Evolutionary conservation across 2,329 filamentous ascomycete species (phyloP).

Genomic region (Colletotrichum sp.): DNA sequence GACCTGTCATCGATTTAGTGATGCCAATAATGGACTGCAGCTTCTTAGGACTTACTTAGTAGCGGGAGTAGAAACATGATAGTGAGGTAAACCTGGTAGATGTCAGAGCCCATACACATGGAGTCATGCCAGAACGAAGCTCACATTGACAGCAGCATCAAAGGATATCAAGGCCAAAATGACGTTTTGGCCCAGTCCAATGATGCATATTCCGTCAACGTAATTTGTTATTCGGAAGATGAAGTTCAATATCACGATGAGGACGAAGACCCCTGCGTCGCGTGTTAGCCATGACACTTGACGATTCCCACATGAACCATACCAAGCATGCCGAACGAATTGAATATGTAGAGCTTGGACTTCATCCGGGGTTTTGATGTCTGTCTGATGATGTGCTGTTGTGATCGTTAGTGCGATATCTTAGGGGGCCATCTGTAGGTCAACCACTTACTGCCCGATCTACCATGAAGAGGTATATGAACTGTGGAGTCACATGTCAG

Average conservation of each 20-base stretch:
- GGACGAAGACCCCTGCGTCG: background rate
- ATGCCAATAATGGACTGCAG: fast-evolving
- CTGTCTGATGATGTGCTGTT: constrained; percentile 9
- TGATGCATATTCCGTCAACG: background rate
- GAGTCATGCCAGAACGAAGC: background rate
- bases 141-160: constrained; percentile 11
- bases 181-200: background rate
- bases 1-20: background rate
- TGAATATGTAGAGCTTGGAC: constrained; percentile 6
- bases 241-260: constrained; percentile 15
- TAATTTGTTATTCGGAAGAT: constrained; percentile 11
- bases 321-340: constrained; percentile 15
- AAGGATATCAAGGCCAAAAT: constrained; percentile 7
- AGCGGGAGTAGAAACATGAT: constrained; percentile 9
- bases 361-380: constrained; percentile 2
- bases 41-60: background rate
- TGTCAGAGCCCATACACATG: background rate
- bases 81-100: constrained; percentile 1
- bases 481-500: background rate
- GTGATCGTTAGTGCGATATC: background rate
- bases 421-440: fast-evolving
- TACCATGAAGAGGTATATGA: constrained; percentile 18
- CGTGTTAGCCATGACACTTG: background rate
- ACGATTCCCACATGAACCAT: background rate
- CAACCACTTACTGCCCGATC: constrained; percentile 1